Evolutionary conservation across 2,329 filamentous ascomycete species (phyloP), one percentile per base, ranked within the genome.

Genomic region (Incumbomyces delicatus): DNA sequence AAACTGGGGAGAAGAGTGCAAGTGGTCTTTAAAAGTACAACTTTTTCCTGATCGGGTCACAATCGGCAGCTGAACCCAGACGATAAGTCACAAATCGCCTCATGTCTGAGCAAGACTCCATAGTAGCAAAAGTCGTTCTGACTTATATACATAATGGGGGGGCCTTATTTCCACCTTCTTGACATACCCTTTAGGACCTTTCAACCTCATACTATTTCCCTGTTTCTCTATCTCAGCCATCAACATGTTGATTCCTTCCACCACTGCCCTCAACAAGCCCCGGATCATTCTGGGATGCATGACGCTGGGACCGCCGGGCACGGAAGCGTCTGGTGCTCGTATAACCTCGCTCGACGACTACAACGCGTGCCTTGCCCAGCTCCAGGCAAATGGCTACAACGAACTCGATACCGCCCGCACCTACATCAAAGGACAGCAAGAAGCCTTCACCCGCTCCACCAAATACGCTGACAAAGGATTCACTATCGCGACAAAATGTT

Each of bases 261-360:
- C 43, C 44, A 45, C 42, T 20, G 31, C 42, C 4, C 13, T 14
- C 12, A 20, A n/a, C 17, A 83, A 79, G 56, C 75, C 81, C 53
- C 77, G 84, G 53, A 72, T 87, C 58, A 87, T 94, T 71, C 79
- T 94, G 33, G 87, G 87, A 54, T 74, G 88, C 46, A 92, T 94
- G 87, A 89, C 83, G 60, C 88, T 87, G 69, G 85, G 83, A 27
- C 79, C 85, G 2, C 53, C 55, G 10, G 52, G 53, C 16, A 76
- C 78, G 48, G 72, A 74, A 49, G 61, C 63, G 13, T 61, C 65
- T 11, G 86, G 85, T 31, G 85, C 83, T 37, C 80, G 87, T 38
- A 80, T 94, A 59, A 89, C 85, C 17, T 71, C 70, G 14, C 63
- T 79, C 22, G 78, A 51, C 48, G 81, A 84, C 36, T 87, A 82